These are phyloP conservation scores for Eucalyptus erythrocorys DNA, from an alignment of 345 rosid species.

Conservation along the genomic window DNA sequence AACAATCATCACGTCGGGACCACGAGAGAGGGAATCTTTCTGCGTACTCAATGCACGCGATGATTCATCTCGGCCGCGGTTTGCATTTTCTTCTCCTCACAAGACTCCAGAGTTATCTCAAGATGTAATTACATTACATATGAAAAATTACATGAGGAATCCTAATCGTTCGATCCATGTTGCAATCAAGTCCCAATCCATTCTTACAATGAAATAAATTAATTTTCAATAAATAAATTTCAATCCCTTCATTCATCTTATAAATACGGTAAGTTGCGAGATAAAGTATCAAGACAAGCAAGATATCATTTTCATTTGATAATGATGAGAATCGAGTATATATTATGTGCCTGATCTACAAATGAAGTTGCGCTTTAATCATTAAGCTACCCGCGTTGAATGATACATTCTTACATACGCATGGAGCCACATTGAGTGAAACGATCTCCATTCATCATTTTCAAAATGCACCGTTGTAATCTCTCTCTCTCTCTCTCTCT, in stretches of 20 bases:
- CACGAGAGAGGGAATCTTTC: background rate
- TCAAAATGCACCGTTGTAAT: background rate
- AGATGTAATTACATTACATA: background rate
- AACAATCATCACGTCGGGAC: background rate
- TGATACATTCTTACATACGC: background rate
- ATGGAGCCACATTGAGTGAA: background rate
- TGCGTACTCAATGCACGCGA: background rate
- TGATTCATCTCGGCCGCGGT: background rate
- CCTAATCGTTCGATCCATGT: background rate
- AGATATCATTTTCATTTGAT: background rate
- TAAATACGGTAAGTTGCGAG: rapidly evolving
- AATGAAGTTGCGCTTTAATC: background rate
- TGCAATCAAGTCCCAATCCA: background rate
- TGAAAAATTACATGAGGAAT: background rate
- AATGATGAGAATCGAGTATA: background rate
- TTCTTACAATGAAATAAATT: background rate
- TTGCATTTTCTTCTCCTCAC: background rate
- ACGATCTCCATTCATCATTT: too few relatives aligned
- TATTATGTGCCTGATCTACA: background rate
- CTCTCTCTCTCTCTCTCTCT: background rate
- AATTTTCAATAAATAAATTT: background rate
- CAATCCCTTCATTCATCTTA: background rate
- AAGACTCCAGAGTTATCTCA: background rate
- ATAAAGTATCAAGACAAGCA: background rate
- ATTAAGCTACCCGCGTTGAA: background rate